These are phyloP conservation scores for Arthrobotrys musiformis DNA, from an alignment of 2,329 filamentous ascomycete genomes.

Conservation along the genomic window DNA sequence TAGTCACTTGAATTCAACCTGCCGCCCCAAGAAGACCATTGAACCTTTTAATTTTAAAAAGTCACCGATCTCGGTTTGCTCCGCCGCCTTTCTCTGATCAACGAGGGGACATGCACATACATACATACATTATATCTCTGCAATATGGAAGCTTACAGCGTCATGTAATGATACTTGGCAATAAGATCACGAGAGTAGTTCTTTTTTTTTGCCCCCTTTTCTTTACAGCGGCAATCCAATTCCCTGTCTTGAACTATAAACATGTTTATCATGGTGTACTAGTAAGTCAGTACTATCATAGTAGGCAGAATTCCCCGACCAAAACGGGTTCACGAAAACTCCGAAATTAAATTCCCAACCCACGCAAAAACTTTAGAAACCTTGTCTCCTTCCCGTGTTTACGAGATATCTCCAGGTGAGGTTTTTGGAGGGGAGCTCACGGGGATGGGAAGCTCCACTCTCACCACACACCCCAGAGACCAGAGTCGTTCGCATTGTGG, in stretches of 20 bases:
- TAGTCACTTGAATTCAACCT: conserved; percentile 29
- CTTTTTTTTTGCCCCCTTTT: conserved; percentile 25
- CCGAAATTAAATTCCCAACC: conserved; percentile 46
- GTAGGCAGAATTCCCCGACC: conserved; percentile 31
- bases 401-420: conserved; percentile 27
- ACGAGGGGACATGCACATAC: too few species aligned
- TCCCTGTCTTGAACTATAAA: conserved; percentile 12
- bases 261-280: conserved; percentile 19
- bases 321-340: conserved; percentile 41
- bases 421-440: conserved; percentile 27
- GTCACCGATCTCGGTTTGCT: conserved; percentile 34
- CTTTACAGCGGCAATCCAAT: conserved; percentile 43
- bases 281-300: too few species aligned
- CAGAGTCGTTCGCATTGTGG: conserved; percentile 40
- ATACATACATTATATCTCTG: conserved; percentile 30
- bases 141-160: conserved; percentile 25
- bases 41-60: conserved; percentile 53
- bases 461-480: conserved; percentile 1
- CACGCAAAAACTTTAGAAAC: conserved; percentile 43
- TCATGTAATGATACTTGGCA: conserved; percentile 23
- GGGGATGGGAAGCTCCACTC: conserved; percentile 15
- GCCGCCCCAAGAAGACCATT: conserved; percentile 18
- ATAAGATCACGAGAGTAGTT: conserved; percentile 4
- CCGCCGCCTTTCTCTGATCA: conserved; percentile 34
- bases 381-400: conserved; percentile 39